Percentiles rank a stretch among this genome's conserved stretches.
Evolutionary conservation across 805 yeast genomes (phyloP).

Genomic region (Cyberlindnera samutprakarnensis): DNA sequence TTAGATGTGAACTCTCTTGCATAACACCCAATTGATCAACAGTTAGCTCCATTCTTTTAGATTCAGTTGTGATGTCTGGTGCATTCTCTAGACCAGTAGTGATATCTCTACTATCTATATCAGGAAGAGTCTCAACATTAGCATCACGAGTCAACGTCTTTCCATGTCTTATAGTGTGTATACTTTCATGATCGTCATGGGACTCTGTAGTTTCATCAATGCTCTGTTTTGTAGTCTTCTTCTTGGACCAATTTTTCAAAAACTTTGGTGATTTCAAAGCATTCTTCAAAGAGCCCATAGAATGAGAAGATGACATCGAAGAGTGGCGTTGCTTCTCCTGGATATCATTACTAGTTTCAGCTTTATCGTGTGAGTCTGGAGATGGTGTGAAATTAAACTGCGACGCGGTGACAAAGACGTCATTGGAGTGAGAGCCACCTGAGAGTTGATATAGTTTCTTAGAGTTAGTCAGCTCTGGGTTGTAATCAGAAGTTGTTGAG

Average conservation of each 20-base stretch:
- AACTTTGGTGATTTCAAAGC: neutral
- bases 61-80: neutral
- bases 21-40: slow-evolving; percentile 57
- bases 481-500: slow-evolving; percentile 15
- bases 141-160: neutral
- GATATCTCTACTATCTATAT: no score
- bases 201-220: neutral
- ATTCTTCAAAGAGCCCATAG: neutral
- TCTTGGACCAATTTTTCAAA: neutral
- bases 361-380: neutral
- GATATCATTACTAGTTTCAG: neutral
- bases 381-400: slow-evolving; percentile 22
- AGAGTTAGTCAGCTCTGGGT: slow-evolving; percentile 3
- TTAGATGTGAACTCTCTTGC: slow-evolving; percentile 48
- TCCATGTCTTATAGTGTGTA: neutral
- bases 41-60: slow-evolving; percentile 32
- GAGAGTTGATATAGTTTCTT: slow-evolving; percentile 14
- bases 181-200: no score
- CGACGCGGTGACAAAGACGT: slow-evolving; percentile 32
- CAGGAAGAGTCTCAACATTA: neutral
- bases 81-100: neutral
- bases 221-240: neutral
- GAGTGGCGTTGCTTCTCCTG: neutral
- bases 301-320: neutral
- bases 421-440: slow-evolving; percentile 17